These are phyloP conservation scores for Anthracocystis walkeri DNA, from an alignment of 1,284 basidiomycete genomes.

Conservation along the genomic window DNA sequence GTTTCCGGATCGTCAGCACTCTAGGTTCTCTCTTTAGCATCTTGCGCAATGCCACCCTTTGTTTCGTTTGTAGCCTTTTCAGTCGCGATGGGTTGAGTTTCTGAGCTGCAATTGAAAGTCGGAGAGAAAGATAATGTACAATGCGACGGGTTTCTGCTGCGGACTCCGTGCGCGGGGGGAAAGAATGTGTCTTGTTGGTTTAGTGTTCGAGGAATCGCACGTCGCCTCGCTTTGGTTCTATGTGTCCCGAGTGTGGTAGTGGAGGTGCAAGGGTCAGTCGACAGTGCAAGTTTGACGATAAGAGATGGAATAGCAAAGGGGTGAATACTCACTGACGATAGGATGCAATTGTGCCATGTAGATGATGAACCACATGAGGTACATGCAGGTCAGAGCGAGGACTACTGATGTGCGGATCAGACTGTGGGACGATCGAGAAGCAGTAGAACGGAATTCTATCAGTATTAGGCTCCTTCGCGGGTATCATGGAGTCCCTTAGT, in stretches of 20 bases:
- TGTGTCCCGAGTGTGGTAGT: not conserved
- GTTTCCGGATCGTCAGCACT: conserved; percentile 1
- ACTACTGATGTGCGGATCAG: conserved; percentile 63
- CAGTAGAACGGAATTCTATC: not conserved
- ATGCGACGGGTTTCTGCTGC: not conserved
- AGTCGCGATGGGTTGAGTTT: not conserved
- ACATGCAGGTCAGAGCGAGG: conserved; percentile 67
- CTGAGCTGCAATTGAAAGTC: not conserved
- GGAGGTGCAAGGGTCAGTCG: not conserved
- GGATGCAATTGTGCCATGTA: conserved; percentile 69
- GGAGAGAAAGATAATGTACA: conserved; percentile 22
- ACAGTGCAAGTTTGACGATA: not conserved
- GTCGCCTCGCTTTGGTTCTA: conserved; percentile 63
- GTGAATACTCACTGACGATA: conserved; percentile 63
- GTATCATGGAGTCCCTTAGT: no score
- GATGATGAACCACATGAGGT: conserved; percentile 69
- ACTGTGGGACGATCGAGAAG: conserved; percentile 30
- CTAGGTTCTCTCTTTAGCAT: not conserved
- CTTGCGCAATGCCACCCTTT: not conserved
- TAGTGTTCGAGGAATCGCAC: conserved; percentile 59
- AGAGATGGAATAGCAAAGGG: not conserved
- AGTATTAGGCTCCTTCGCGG: no score
- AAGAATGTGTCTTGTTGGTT: conserved; percentile 2
- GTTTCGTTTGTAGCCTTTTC: not conserved
- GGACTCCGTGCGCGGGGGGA: not conserved